These are phyloP conservation scores for Pyricularia pennisetigena DNA, from an alignment of 2,329 filamentous ascomycete genomes.

Conservation along the genomic window DNA sequence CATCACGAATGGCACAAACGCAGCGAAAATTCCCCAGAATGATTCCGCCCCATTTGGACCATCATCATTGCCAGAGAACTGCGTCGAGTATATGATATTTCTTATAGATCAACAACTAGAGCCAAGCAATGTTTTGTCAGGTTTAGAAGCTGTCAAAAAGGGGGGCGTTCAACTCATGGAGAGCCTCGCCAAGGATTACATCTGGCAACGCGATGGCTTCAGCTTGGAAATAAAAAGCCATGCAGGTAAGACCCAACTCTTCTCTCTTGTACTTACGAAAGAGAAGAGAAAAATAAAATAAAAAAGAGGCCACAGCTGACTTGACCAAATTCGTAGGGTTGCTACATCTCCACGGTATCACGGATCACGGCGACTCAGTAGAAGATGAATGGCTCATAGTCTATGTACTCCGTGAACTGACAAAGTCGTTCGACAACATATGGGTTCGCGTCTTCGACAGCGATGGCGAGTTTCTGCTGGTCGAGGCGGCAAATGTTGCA, in stretches of 20 bases:
- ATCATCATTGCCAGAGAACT: conserved; percentile 60
- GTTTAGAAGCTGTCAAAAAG: conserved; percentile 64
- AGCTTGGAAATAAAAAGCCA: conserved; percentile 54
- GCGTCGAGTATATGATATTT: conserved; percentile 76
- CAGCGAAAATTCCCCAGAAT: not conserved
- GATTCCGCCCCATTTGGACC: not conserved
- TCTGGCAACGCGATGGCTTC: conserved; percentile 88
- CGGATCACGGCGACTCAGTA: conserved; percentile 86
- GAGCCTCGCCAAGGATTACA: conserved; percentile 68
- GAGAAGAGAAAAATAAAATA: not conserved
- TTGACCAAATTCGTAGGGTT: conserved; percentile 25
- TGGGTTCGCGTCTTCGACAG: conserved; percentile 81
- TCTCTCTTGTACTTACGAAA: too few relatives aligned
- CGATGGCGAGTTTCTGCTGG: conserved; percentile 90
- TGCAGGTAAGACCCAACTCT: conserved; percentile 32
- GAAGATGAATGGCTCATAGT: conserved; percentile 98
- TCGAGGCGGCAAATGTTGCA: conserved; percentile 82
- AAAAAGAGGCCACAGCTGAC: not conserved
- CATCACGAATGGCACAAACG: not conserved
- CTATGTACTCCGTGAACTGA: conserved; percentile 76
- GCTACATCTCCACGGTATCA: conserved; percentile 62
- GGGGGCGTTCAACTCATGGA: conserved; percentile 53
- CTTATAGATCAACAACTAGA: conserved; percentile 50
- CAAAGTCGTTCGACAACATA: conserved; percentile 57
- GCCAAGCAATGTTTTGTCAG: conserved; percentile 47